phyloP scores from a whole-genome alignment of 164 flowering plant genomes.

The Houttuynia cordata region DNA sequence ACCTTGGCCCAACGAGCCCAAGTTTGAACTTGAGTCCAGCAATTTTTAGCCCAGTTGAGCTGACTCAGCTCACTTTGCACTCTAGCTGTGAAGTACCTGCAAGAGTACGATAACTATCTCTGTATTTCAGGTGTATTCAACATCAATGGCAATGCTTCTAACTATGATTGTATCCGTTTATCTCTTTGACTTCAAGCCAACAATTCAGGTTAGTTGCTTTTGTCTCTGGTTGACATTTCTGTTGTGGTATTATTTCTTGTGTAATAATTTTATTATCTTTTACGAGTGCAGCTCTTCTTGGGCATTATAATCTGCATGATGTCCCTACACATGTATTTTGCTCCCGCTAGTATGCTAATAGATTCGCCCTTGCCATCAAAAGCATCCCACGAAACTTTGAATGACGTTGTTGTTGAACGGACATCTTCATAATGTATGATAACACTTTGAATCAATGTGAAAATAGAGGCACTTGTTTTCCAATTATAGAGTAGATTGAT shows the following conservation, averaged over 20 bases:
- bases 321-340: slow-evolving; percentile 93
- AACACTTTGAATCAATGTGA: too few relatives aligned
- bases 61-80: too few relatives aligned
- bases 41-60: too few relatives aligned
- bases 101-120: too few relatives aligned
- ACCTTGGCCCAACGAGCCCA: too few relatives aligned
- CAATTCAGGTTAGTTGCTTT: slow-evolving; percentile 53
- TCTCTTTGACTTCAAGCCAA: slow-evolving; percentile 76
- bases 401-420: slow-evolving; percentile 40
- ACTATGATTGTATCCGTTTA: slow-evolving; percentile 72
- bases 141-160: slow-evolving; percentile 97
- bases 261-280: background rate
- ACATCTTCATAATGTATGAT: slow-evolving; percentile 27
- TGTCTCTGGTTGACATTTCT: background rate
- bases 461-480: background rate
- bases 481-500: background rate
- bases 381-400: slow-evolving; percentile 23
- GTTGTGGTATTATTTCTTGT: background rate
- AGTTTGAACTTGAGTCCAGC: too few relatives aligned
- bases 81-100: too few relatives aligned
- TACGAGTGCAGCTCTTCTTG: slow-evolving; percentile 70
- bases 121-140: slow-evolving; percentile 87
- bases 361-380: slow-evolving; percentile 43
- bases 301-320: slow-evolving; percentile 90
- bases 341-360: slow-evolving; percentile 68